Evolutionary conservation across 2,329 filamentous ascomycete genomes (phyloP), one percentile per base, ranked within the genome.

Genomic region (Passalora sequoiae): DNA sequence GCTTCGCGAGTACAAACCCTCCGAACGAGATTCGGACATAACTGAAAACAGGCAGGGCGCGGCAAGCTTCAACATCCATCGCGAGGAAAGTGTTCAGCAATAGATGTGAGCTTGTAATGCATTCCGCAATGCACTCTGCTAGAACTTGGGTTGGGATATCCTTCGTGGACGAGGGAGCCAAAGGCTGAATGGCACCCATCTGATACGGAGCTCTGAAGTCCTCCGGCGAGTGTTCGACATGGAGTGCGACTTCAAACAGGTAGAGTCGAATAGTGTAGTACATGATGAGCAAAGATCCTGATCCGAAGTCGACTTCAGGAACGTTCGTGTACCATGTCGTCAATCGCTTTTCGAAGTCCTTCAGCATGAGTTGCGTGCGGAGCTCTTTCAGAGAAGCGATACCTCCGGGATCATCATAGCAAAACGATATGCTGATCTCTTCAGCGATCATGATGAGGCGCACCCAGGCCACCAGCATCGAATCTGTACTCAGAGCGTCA

Each of bases 221-320:
- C 6, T 78, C 72, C 2, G 72, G 70, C 15, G 69, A 71, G 49
- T 77, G 75, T 40, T 85, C 80, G 6, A 77, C 71, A 51, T 86
- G 81, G 50, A 89, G 76, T 2, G 78, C 80, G 41, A 86, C 78
- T 63, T 89, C 86, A 60, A 89, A 83, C 69, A 89, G 81, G 60
- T 85, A 88, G 3, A 89, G 68, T 49, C 74, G 83, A 25, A 86
- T 61, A 2, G 83, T 75, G 50, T 81, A 71, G 52, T 86, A 80
- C 47, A 77, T 76, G 52, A 88, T 74, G 13, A 69, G 67, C 33
- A 88, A 68, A 0, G 78, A 73, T n/a, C 77, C 81, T 81, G 59
- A 44, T 40, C 31, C 31, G 25, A 47, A 33, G 12, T 42, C 47
- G 12, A 22, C 32, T 24, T 49, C 10, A 0, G 76, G 70, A 9